Percentiles rank a stretch among this genome's conserved stretches.
Conservation (phyloP, 1,284 basidiomycete species). For the Mycosarcoma mackinlayi region DNA sequence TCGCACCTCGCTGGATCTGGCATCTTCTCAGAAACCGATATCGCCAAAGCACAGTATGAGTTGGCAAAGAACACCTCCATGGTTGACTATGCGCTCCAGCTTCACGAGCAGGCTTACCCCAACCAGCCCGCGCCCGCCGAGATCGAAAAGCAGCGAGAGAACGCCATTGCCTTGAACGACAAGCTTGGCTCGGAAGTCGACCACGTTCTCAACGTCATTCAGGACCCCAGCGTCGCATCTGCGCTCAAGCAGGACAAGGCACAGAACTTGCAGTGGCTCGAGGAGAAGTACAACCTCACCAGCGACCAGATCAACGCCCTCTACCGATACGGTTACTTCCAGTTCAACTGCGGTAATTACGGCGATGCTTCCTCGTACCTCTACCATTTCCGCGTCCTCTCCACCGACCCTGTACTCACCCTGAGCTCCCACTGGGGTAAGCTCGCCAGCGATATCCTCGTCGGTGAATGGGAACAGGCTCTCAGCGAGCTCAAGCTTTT, state of each 20-base stretch:
- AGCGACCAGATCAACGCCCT: constrained; percentile 93
- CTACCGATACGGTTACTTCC: constrained; percentile 98
- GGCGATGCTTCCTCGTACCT: constrained; percentile 95
- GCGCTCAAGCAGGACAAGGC: constrained; percentile 91
- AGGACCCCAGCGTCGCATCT: constrained; percentile 89
- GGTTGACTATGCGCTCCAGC: constrained; percentile 72
- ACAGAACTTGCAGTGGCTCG: constrained; percentile 92
- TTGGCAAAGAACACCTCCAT: constrained; percentile 82
- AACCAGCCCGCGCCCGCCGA: constrained; percentile 71
- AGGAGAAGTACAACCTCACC: constrained; percentile 92
- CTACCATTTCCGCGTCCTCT: constrained; percentile 97
- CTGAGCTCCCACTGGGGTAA: constrained; percentile 98
- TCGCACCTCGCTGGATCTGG: constrained; percentile 79
- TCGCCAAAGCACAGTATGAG: constrained; percentile 91
- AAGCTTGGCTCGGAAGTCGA: constrained; percentile 87
- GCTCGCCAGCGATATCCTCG: constrained; percentile 93
- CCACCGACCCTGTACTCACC: constrained; percentile 89
- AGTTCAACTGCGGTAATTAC: constrained; percentile 97
- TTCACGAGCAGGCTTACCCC: constrained; percentile 82
- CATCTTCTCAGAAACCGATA: constrained; percentile 79
- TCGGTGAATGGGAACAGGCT: constrained; percentile 92
- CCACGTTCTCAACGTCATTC: constrained; percentile 92
- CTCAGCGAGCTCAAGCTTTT: constrained; percentile 93
- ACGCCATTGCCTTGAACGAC: constrained; percentile 84
- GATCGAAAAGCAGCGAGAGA: constrained; percentile 70